These are phyloP conservation scores for Leccinum arenicola DNA, from an alignment of 768 basidiomycete genomes.

Conservation along the genomic window DNA sequence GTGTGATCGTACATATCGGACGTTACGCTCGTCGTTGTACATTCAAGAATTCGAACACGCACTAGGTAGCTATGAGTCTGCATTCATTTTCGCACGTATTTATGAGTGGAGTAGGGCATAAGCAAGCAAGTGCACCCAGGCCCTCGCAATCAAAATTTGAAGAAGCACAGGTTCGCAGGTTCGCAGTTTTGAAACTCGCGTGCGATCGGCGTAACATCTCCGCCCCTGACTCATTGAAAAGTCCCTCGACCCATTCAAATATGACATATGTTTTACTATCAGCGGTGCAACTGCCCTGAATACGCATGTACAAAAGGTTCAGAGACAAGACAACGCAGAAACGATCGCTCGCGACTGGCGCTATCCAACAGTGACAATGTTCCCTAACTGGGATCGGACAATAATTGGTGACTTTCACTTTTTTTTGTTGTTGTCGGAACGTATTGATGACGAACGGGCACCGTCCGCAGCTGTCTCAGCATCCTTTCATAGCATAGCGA, in stretches of 20 bases:
- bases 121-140: background rate
- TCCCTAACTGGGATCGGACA: constrained; percentile 11
- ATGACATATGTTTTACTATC: background rate
- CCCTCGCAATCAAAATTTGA: too few relatives aligned
- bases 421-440: background rate
- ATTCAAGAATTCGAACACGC: background rate
- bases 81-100: background rate
- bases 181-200: too few relatives aligned
- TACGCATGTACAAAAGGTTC: background rate
- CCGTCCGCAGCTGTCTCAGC: constrained; percentile 7
- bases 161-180: too few relatives aligned
- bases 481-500: constrained; percentile 21
- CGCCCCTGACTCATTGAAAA: background rate
- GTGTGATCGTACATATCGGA: too few relatives aligned
- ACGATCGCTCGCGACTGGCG: background rate
- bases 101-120: background rate
- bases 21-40: too few relatives aligned
- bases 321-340: background rate
- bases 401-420: constrained; percentile 11
- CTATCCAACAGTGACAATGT: constrained; percentile 11
- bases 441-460: constrained; percentile 1
- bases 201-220: background rate
- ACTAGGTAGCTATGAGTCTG: background rate
- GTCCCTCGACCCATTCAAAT: background rate
- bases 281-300: background rate